A percentile compares a stretch with the other conserved stretches of the same genome.
phyloP scores from a whole-genome alignment of 139 green algal species.

The Picochlorum sp. region DNA sequence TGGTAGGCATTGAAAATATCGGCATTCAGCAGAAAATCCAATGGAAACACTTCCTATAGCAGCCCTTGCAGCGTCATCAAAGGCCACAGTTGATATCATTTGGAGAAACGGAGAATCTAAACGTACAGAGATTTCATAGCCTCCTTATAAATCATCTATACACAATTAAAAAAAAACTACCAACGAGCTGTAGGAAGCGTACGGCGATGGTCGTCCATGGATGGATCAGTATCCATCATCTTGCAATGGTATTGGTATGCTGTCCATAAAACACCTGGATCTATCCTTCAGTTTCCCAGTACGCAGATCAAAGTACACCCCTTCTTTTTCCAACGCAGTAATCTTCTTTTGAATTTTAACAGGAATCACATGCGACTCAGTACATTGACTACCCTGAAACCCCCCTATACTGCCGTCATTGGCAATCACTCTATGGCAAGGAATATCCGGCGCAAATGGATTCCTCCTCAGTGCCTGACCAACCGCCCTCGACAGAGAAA shows the following conservation, averaged over 20 bases:
- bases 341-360: slow-evolving; percentile 42
- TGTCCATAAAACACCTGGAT: no score
- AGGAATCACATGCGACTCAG: slow-evolving; percentile 27
- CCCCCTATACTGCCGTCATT: slow-evolving; percentile 52
- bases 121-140: no score
- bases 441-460: slow-evolving; percentile 60
- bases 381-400: slow-evolving; percentile 42
- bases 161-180: no score
- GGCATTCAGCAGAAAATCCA: slow-evolving; percentile 23
- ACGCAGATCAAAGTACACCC: slow-evolving; percentile 37
- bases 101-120: not conserved
- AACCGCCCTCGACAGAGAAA: slow-evolving; percentile 41
- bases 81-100: slow-evolving; percentile 9
- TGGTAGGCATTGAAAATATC: slow-evolving; percentile 29
- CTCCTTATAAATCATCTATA: not conserved
- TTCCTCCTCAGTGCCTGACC: slow-evolving; percentile 67
- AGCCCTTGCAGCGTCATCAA: slow-evolving; percentile 45
- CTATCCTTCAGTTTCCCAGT: slow-evolving; percentile 2
- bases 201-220: no score
- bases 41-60: slow-evolving; percentile 26
- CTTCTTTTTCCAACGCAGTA: slow-evolving; percentile 43
- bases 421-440: slow-evolving; percentile 70
- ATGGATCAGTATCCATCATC: no score
- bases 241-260: no score
- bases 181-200: no score